Base-by-base conservation (phyloP, 2,329 filamentous ascomycete genomes). In the Fusarium sp. region DNA sequence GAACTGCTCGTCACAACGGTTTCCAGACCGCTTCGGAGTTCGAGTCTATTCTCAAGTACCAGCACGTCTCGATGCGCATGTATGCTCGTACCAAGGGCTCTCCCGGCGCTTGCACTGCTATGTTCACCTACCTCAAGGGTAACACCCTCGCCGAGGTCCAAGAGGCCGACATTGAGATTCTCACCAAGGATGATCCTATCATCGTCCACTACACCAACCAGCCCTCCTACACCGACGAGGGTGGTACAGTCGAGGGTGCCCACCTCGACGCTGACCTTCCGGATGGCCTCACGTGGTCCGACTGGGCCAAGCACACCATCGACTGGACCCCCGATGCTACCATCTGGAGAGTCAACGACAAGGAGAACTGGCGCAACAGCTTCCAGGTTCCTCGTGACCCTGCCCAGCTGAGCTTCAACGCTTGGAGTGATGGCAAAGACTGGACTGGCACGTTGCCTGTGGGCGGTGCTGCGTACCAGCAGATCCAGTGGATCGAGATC, bases 401-500 rank as follows among this genome's bases (percentile, higher is more conserved):
- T 7, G 83, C 83, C 40, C 81, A 80, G 38, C 73, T 89, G 40
- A 81, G 85, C 13, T 80, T 90, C 60, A 90, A 89, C 69, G 81
- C 87, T 51, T 90, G 88, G 87, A 86, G 85, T 49, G 84, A 89
- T 61, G 87, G 87, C 5, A 84, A 85, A 5, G 76, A 78, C 28
- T 90, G 87, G 87, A 84, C 84, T 7, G 87, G 86, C 7, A 81
- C 84, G 36, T 88, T 90, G 87, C 80, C 74, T 1, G 77, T 80
- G 10, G 81, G 81, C 2, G 80, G 79, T 17, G 79, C 79, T 40
- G 87, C 87, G 0, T 85, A 84, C 63, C 79, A 89, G 68, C 84
- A 89, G 70, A 81, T 90, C 14, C 84, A 88, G 78, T 90, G 87
- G 87, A 83, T 90, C 49, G 87, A 90, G 74, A 78, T 90, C 69